A percentile compares a stretch with the other conserved stretches of the same genome.
phyloP scores from a whole-genome alignment of 345 rosid species.

The Pugionium dolabratum region DNA sequence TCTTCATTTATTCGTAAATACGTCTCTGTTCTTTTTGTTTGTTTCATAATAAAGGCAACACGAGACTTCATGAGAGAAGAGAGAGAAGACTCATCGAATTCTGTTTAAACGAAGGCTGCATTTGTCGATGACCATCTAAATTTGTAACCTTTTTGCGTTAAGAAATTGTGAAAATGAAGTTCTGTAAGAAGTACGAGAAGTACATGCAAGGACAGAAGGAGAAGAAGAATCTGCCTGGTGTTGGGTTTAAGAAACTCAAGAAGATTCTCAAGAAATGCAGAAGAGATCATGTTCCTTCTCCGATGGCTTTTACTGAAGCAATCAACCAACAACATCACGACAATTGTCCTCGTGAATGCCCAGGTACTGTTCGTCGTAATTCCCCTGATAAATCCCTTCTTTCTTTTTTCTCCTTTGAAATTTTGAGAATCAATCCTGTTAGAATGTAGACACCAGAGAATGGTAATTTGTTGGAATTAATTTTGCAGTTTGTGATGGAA shows the following conservation, averaged over 20 bases:
- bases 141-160: conserved; percentile 9
- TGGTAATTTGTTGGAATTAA: conserved; percentile 42
- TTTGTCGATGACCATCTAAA: conserved; percentile 43
- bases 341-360: conserved; percentile 59
- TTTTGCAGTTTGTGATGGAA: conserved; percentile 79
- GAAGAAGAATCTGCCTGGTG: conserved; percentile 61
- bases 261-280: conserved; percentile 76
- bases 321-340: conserved; percentile 28
- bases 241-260: conserved; percentile 88
- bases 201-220: conserved; percentile 72
- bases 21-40: conserved; percentile 21
- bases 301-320: conserved; percentile 24
- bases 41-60: conserved; percentile 13
- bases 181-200: conserved; percentile 83
- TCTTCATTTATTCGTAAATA: conserved; percentile 22
- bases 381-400: neutral
- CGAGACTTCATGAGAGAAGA: conserved; percentile 20
- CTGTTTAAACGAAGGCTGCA: neutral
- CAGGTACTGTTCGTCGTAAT: conserved; percentile 46
- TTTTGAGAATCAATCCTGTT: conserved; percentile 16
- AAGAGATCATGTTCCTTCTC: conserved; percentile 43
- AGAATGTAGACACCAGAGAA: neutral
- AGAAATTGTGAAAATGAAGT: conserved; percentile 58
- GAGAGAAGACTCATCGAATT: neutral
- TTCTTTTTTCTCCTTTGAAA: neutral